Conservation (phyloP, 2,329 filamentous ascomycete species). For the Paraphaeosphaeria sporulosa region DNA sequence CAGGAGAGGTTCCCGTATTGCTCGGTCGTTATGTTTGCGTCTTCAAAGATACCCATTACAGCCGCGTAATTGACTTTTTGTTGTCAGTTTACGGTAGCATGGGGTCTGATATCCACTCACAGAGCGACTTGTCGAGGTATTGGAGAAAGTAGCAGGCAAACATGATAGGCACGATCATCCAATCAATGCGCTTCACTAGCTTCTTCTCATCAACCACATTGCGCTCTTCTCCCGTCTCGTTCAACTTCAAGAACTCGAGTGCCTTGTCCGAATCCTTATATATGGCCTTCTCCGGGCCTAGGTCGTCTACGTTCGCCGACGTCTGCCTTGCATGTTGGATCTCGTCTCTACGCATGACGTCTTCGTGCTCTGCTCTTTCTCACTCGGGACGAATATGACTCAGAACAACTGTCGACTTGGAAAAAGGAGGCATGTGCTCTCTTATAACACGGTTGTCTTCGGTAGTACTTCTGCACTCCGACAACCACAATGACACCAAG, state of each 20-base stretch:
- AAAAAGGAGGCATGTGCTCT: not conserved
- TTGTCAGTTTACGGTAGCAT: not conserved
- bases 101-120: constrained; percentile 11
- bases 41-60: constrained; percentile 69
- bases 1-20: constrained; percentile 66
- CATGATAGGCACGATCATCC: constrained; percentile 34
- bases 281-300: constrained; percentile 14
- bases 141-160: constrained; percentile 32
- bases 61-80: constrained; percentile 54
- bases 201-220: constrained; percentile 22
- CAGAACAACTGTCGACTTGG: not conserved
- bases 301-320: constrained; percentile 14
- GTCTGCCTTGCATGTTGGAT: constrained; percentile 10
- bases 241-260: constrained; percentile 25
- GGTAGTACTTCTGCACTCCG: not conserved
- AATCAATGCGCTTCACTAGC: constrained; percentile 27
- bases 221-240: constrained; percentile 20
- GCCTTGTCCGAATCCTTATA: constrained; percentile 25
- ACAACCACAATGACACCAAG: not conserved
- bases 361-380: not conserved
- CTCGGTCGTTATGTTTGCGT: constrained; percentile 63
- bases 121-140: constrained; percentile 31
- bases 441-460: not conserved
- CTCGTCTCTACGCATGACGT: constrained; percentile 20
- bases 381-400: not conserved